Conservation (phyloP, 1,139 yeast genomes). For the Hemisphaericaspora xylanilytica region DNA sequence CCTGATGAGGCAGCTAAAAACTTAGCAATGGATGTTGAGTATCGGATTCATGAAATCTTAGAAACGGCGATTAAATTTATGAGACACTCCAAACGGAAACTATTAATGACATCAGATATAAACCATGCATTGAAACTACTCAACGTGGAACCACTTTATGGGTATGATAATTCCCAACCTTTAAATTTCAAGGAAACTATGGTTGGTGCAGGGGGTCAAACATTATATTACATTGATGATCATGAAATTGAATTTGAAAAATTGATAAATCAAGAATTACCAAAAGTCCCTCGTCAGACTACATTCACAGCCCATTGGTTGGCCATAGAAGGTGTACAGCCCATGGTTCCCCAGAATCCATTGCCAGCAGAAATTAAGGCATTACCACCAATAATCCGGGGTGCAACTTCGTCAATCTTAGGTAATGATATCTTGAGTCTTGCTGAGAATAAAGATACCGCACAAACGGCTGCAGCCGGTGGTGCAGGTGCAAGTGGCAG, state of each 20-base stretch:
- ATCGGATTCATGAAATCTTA: slow-evolving; percentile 89
- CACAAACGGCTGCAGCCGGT: slow-evolving; percentile 1
- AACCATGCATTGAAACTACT: slow-evolving; percentile 78
- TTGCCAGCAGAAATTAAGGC: slow-evolving; percentile 69
- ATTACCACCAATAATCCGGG: slow-evolving; percentile 65
- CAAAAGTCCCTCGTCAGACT: slow-evolving; percentile 89
- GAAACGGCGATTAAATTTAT: slow-evolving; percentile 95
- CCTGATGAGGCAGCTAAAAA: slow-evolving; percentile 94
- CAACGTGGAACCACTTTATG: slow-evolving; percentile 85
- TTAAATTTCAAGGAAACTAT: slow-evolving; percentile 75
- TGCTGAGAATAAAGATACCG: slow-evolving; percentile 20
- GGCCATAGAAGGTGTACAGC: slow-evolving; percentile 98
- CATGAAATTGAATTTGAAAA: slow-evolving; percentile 93
- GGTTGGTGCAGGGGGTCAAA: slow-evolving; percentile 87
- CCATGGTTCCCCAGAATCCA: slow-evolving; percentile 96
- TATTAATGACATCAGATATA: slow-evolving; percentile 78
- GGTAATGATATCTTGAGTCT: slow-evolving; percentile 42
- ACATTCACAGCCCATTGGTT: slow-evolving; percentile 98
- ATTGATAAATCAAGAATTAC: slow-evolving; percentile 88
- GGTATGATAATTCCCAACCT: slow-evolving; percentile 64
- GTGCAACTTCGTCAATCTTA: slow-evolving; percentile 56
- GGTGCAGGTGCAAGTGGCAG: too few species aligned
- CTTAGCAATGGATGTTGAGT: slow-evolving; percentile 98
- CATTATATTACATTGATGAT: slow-evolving; percentile 86
- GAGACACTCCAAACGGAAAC: slow-evolving; percentile 87